Evolutionary conservation across 306 rosid species (phyloP), one percentile per base, ranked within the genome.

Genomic region (Fragaria nilgerrensis): DNA sequence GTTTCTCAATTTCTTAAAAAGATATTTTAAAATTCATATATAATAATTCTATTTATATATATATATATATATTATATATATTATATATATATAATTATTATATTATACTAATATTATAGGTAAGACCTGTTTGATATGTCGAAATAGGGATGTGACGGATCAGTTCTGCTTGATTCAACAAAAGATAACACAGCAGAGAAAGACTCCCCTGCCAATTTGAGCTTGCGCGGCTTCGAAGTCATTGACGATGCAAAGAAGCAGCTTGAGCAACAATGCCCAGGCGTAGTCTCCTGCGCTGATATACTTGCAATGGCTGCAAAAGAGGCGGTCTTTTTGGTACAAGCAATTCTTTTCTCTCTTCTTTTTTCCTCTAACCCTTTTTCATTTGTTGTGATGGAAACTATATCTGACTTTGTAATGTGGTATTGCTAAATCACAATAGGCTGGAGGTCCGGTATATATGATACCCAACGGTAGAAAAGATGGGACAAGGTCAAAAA

Each of bases 231-330:
- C 23, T 95, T 68, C 23, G 97, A 91, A 78, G 68, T 92, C 48
- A 88, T 95, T n/a, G 99, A 95, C 77, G 86, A 68, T 8, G 93
- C 90, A 78, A 95, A 95, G 75, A 86, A 84, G 23, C 76, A 84
- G 76, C 85, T 95, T 25, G 97, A 95, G 79, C 43, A 16, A 0
- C 85, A 25, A 71, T 95, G 99, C 76, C 97, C 99, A 1, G 97
- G 97, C 1, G 89, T 89, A 13, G 99, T 95, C 81, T 95, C 99
- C 12, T 95, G 99, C 23, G 91, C 99, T 53, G 99, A 95, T 62
- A 90, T 95, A 72, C 68, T 95, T 15, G 96, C 99, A 10, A 83
- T 92, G 97, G 97, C 96, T 12, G 87, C 99, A 12, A 81, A 88
- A 75, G 89, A 88, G 66, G 96, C 97, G 0, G 97, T 95, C 75